These are phyloP conservation scores for Geoglossum cookeanum DNA, from an alignment of 2,329 filamentous ascomycete species.

Conservation along the genomic window DNA sequence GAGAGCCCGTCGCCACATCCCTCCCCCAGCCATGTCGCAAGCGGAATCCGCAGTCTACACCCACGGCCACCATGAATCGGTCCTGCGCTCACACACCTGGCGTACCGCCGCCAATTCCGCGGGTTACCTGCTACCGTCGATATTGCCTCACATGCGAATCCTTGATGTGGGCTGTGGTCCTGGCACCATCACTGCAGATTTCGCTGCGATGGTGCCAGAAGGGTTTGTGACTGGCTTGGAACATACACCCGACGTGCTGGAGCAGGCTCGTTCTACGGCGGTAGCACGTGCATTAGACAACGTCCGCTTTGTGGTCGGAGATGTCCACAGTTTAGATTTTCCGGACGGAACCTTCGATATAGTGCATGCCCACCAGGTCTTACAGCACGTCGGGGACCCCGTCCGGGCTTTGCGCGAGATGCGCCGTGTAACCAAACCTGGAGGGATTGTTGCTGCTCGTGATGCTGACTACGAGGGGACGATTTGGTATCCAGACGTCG, in stretches of 20 bases:
- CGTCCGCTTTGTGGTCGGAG: constrained; percentile 18
- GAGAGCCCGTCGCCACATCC: too few relatives aligned
- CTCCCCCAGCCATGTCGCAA: not conserved
- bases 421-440: constrained; percentile 31
- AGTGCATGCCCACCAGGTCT: constrained; percentile 38
- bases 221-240: not conserved
- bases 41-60: not conserved
- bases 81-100: constrained; percentile 2
- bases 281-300: constrained; percentile 16
- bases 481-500: constrained; percentile 6
- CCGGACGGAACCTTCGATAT: constrained; percentile 35
- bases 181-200: constrained; percentile 1
- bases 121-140: not conserved
- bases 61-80: constrained; percentile 1
- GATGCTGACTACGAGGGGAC: constrained; percentile 17
- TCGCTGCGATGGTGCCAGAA: constrained; percentile 1
- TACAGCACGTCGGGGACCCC: constrained; percentile 35
- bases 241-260: constrained; percentile 12
- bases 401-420: constrained; percentile 32
- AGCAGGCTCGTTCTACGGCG: constrained; percentile 17
- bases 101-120: constrained; percentile 1
- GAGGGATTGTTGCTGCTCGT: constrained; percentile 32
- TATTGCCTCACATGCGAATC: not conserved
- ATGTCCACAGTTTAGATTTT: constrained; percentile 25
- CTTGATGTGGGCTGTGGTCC: constrained; percentile 3